Conservation (phyloP, 208 protist species). For the Trypanosoma platydactyli region DNA sequence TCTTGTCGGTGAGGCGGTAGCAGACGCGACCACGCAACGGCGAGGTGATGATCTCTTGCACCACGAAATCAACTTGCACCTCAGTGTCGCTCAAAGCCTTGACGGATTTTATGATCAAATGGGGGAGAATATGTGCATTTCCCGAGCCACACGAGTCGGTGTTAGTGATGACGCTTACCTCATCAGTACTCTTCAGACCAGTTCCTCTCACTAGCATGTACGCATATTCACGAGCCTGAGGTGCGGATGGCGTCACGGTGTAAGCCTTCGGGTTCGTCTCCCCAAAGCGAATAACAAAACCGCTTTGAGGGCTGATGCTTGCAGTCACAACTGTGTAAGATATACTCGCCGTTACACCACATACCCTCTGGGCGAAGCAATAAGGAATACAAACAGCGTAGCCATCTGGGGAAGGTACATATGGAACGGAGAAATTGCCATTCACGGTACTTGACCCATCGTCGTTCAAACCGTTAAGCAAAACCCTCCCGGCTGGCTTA, state of each 20-base stretch:
- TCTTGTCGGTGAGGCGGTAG: constrained; percentile 48
- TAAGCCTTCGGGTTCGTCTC: constrained; percentile 63
- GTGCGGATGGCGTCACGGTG: constrained; percentile 46
- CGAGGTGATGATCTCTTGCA: constrained; percentile 50
- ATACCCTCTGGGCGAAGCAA: constrained; percentile 40
- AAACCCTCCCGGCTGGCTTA: constrained; percentile 22
- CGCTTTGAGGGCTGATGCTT: constrained; percentile 15
- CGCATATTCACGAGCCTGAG: constrained; percentile 72
- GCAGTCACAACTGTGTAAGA: constrained; percentile 61
- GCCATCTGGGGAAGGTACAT: constrained; percentile 37
- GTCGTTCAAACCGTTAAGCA: constrained; percentile 15
- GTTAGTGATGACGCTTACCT: constrained; percentile 58
- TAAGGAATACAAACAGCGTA: constrained; percentile 88
- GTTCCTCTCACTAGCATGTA: constrained; percentile 59
- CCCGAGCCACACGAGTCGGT: constrained; percentile 49
- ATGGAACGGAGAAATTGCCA: constrained; percentile 63
- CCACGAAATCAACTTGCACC: constrained; percentile 58
- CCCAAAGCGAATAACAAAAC: constrained; percentile 39
- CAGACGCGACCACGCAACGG: constrained; percentile 68
- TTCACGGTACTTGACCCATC: constrained; percentile 6
- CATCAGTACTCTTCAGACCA: constrained; percentile 44
- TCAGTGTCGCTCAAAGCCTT: constrained; percentile 18
- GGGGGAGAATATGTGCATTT: constrained; percentile 54
- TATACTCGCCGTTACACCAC: constrained; percentile 30
- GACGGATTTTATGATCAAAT: constrained; percentile 52